A percentile compares a stretch with the other conserved stretches of the same genome.
phyloP scores from a whole-genome alignment of 306 rosid species.

The Sesbania bispinosa region DNA sequence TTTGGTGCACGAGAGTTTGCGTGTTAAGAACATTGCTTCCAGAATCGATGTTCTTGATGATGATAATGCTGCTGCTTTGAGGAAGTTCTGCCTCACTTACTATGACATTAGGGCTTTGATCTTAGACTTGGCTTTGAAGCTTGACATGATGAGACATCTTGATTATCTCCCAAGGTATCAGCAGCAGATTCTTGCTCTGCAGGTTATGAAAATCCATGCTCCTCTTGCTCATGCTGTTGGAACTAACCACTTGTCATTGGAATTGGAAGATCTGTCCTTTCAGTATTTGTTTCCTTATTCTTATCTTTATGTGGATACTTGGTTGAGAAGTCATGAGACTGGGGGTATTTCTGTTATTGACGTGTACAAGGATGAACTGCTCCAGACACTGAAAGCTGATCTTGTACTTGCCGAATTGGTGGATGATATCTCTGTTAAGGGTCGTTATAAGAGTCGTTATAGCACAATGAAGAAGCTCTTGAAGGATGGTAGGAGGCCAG shows the following conservation, averaged over 20 bases:
- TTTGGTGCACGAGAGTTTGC: constrained; percentile 70
- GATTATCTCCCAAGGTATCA: constrained; percentile 67
- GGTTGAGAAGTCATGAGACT: constrained; percentile 67
- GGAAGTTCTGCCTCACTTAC: constrained; percentile 75
- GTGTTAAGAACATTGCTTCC: constrained; percentile 49
- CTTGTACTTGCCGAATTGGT: constrained; percentile 43
- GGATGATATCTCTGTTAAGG: constrained; percentile 54
- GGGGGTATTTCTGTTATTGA: constrained; percentile 60
- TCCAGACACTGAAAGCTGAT: constrained; percentile 47
- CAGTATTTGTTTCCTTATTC: constrained; percentile 80
- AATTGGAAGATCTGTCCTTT: constrained; percentile 83
- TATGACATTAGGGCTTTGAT: constrained; percentile 84
- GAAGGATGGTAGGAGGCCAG: constrained; percentile 83
- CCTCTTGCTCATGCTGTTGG: constrained; percentile 91
- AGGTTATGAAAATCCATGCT: constrained; percentile 73
- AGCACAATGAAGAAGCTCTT: constrained; percentile 93
- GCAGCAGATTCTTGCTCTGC: constrained; percentile 70
- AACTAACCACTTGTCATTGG: constrained; percentile 58
- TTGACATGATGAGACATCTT: constrained; percentile 75
- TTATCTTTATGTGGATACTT: constrained; percentile 65
- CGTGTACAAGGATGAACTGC: constrained; percentile 51
- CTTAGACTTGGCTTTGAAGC: constrained; percentile 68
- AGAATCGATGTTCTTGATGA: constrained; percentile 63
- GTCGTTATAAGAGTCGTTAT: constrained; percentile 82
- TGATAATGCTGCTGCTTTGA: constrained; percentile 62